Percentiles rank a stretch among this genome's conserved stretches.
Conservation (phyloP, 2,329 filamentous ascomycete species). For the Nannizziopsis arthrosporioides region DNA sequence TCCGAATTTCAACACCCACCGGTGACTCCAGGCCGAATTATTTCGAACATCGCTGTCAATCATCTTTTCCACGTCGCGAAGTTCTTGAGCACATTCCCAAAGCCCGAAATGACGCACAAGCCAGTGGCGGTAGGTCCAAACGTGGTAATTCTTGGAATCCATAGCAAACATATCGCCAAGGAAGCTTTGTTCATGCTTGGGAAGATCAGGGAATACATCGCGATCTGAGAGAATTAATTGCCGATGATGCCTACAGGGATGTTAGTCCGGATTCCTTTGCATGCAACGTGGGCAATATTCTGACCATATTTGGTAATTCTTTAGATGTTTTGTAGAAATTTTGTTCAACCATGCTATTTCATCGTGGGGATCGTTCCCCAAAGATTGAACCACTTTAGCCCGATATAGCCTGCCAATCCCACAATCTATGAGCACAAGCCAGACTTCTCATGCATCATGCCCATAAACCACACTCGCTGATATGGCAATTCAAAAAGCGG, state of each 20-base stretch:
- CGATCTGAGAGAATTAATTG: constrained; percentile 43
- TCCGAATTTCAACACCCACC: constrained; percentile 83
- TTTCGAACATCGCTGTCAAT: constrained; percentile 76
- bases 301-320: constrained; percentile 97
- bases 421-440: constrained; percentile 8
- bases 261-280: constrained; percentile 15
- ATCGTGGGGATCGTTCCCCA: constrained; percentile 52
- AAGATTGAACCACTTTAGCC: constrained; percentile 59
- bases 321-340: constrained; percentile 70
- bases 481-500: too few species aligned
- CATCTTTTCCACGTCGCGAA: constrained; percentile 58
- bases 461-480: too few species aligned
- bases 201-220: constrained; percentile 43
- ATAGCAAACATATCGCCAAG: constrained; percentile 66
- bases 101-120: constrained; percentile 53
- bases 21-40: constrained; percentile 95
- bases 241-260: constrained; percentile 48
- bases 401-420: constrained; percentile 59
- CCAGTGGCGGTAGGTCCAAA: constrained; percentile 89
- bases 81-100: constrained; percentile 49
- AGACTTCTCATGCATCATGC: neutral
- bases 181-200: constrained; percentile 59
- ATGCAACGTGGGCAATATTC: neutral
- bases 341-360: constrained; percentile 81
- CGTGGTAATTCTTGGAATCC: constrained; percentile 96